Evolutionary conservation across 2,329 filamentous ascomycete species (phyloP), one percentile per base, ranked within the genome.

Genomic region (Knoxdaviesia capensis): DNA sequence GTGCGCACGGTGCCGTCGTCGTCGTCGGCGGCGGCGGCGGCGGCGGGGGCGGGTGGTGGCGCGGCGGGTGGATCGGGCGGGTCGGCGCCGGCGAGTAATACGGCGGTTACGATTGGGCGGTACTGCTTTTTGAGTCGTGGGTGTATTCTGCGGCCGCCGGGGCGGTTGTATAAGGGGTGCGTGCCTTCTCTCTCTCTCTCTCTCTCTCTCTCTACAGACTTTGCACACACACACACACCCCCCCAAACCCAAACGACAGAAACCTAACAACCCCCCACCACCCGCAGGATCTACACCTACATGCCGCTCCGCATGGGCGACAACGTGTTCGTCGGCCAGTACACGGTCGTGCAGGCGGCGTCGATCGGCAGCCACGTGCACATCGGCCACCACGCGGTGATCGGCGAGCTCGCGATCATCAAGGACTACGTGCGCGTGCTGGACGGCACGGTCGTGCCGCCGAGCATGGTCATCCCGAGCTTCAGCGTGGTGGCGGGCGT

Each of bases 231-330:
- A 20, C 20, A 20, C 20, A 20, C 3, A 20, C 20, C 2, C 20
- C 2, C 20, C 2, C 20, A 20, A 2, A 2, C 20, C 20, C 20
- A 20, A 20, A 20, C 20, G 20, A 20, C 20, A 20, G 20, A 20
- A 20, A 20, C 20, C 20, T 20, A 20, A 20, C 20, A 20, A 20
- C 20, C 20, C 20, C 20, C 20, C 20, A 20, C 20, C 20, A 3
- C 32, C 42, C 32, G 31, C 44, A 71, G 68, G 6, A 59, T 64
- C 34, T 80, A 84, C 54, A 81, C 77, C 36, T 84, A 87, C 60
- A 88, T 88, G 58, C 87, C 87, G 6, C 77, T 96, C 51, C 84
- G 90, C 47, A 81, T 98, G 49, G 86, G 86, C 38, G 87, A 94
- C 57, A 88, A 96, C 60, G 87, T 94, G 48, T 94, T 88, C 59